Base-by-base conservation (phyloP, 345 rosid species). In the Eucalyptus melliodora region DNA sequence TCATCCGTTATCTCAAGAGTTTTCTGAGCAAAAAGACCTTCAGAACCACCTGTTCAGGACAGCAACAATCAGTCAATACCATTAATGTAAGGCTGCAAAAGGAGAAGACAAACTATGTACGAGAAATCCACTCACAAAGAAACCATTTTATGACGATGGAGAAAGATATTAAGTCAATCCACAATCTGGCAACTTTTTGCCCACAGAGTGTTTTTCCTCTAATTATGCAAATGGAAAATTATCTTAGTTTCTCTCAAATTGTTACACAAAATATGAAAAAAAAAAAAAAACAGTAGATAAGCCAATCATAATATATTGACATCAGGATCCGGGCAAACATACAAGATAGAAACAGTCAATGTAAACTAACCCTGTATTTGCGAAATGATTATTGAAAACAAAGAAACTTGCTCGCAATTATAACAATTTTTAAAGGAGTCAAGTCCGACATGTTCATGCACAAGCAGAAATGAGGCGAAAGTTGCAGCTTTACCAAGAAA, bases 11-110 rank as follows among this genome's bases (percentile, higher is more conserved):
- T 94, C 93, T 97, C 97, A 87, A 96, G 95, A 87, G 96, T 97
- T 91, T 97, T 96, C 92, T 98, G 97, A 6, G 97, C 99, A 94
- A 98, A 98, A 55, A 98, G 93, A 90, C 99, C 99, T 92, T 98
- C 98, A 24, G 99, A 97, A 62, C 99, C 99, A 91, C 99, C 99
- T 98, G 92, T 88, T 86, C 53, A 83, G 49, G 44, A 91, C 16
- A 87, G 42, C 85, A 27, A 87, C 23, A 40, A n/a, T 87, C 51
- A 87, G 69, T 69, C 56, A 27, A 56, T 7, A 40, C 69, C 31
- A 69, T 59, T 51, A 62, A n/a, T 14, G 85, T 15, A 77, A 77
- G 47, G 83, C 47, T 0, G 30, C 85, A 77, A 77, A 40, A 77
- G 27, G 27, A 77, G 30, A 77, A 21, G 47, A 77, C 23, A 40